Evolutionary conservation across 2,329 filamentous ascomycete species (phyloP).

Genomic region (Pleomassaria siparia): DNA sequence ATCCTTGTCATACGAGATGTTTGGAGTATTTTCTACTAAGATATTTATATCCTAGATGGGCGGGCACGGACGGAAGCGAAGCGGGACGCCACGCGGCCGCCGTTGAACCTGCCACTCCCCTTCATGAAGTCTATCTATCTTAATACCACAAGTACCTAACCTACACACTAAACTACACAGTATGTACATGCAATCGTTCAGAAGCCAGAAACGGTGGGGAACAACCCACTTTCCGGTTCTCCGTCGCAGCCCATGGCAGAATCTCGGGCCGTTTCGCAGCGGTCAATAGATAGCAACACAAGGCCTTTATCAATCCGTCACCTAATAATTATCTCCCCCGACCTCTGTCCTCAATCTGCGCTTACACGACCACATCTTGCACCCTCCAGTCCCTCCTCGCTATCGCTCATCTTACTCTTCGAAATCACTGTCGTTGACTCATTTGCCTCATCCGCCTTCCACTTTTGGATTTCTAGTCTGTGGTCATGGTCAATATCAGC

Average conservation of each 20-base stretch:
- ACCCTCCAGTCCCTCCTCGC: conserved; percentile 7
- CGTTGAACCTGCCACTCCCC: background rate
- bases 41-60: too few relatives aligned
- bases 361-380: conserved; percentile 21
- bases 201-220: background rate
- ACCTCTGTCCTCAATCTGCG: conserved; percentile 17
- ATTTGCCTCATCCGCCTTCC: background rate
- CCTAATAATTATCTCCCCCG: background rate
- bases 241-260: background rate
- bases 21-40: background rate
- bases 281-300: background rate
- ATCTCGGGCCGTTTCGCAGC: background rate
- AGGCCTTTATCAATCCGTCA: background rate
- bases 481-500: background rate
- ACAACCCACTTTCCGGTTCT: background rate
- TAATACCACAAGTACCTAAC: too few relatives aligned
- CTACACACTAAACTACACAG: too few relatives aligned
- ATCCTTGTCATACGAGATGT: background rate
- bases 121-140: background rate
- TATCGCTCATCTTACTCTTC: conserved; percentile 1
- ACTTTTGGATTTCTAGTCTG: background rate
- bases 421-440: conserved; percentile 7
- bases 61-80: background rate
- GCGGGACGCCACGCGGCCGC: background rate
- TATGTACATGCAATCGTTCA: background rate